A percentile compares a stretch with the other conserved stretches of the same genome.
phyloP scores from a whole-genome alignment of 2,329 filamentous ascomycete species.

The Macrophomina pseudophaseolina region DNA sequence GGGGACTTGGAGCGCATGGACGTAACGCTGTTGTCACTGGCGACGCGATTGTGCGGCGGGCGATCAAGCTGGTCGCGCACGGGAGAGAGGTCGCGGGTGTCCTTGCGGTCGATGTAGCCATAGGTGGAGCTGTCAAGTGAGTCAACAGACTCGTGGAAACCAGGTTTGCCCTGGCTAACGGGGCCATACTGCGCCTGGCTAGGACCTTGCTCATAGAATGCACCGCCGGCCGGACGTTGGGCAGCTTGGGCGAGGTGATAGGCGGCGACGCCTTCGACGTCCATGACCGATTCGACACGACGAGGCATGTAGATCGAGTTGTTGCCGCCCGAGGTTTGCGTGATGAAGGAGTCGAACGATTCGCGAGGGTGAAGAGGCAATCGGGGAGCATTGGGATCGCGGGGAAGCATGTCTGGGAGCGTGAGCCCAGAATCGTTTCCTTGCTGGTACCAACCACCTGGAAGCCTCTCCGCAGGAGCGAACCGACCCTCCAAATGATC shows the following conservation, averaged over 20 bases:
- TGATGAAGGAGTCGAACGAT: constrained; percentile 71
- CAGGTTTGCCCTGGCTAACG: constrained; percentile 36
- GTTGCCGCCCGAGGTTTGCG: constrained; percentile 57
- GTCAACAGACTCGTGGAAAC: constrained; percentile 42
- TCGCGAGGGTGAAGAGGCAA: constrained; percentile 60
- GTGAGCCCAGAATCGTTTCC: constrained; percentile 69
- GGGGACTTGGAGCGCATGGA: constrained; percentile 19
- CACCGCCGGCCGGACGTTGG: constrained; percentile 52
- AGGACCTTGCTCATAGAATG: constrained; percentile 43
- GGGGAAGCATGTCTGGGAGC: constrained; percentile 54
- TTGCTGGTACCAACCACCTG: constrained; percentile 73
- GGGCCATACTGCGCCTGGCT: constrained; percentile 35
- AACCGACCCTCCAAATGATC: constrained; percentile 80
- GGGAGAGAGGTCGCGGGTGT: constrained; percentile 12
- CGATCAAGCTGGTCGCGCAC: constrained; percentile 32
- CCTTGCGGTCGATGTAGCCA: constrained; percentile 23
- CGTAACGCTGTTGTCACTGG: constrained; percentile 32
- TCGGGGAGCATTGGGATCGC: constrained; percentile 53
- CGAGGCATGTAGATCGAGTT: constrained; percentile 68
- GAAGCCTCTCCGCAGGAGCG: constrained; percentile 69
- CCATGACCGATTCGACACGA: constrained; percentile 76
- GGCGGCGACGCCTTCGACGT: constrained; percentile 75
- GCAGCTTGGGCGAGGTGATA: constrained; percentile 69
- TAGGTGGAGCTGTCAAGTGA: constrained; percentile 44
- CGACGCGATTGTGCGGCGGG: constrained; percentile 33